phyloP scores from a whole-genome alignment of 495 filamentous ascomycete species.

The Aspergillus sclerotiicarbonarius region DNA sequence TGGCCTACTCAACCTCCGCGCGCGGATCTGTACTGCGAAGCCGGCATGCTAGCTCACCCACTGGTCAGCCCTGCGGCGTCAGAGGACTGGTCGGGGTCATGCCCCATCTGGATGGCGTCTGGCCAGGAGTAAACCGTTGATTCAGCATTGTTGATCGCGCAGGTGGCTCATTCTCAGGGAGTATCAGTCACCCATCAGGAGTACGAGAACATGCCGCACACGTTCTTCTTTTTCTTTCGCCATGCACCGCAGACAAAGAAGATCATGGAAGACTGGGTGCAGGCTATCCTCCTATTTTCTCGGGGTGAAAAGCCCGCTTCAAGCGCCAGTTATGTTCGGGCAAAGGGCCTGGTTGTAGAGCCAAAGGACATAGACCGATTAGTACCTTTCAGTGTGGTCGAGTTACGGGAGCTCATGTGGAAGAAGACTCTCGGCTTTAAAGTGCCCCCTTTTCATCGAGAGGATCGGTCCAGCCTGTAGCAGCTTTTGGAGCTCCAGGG shows the following conservation, averaged over 20 bases:
- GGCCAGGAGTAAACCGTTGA: conserved; percentile 6
- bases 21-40: conserved; percentile 8
- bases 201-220: conserved; percentile 8
- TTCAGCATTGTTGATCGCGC: not conserved
- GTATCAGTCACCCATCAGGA: not conserved
- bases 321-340: not conserved
- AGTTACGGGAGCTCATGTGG: conserved; percentile 4
- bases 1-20: not conserved
- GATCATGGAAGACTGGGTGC: conserved; percentile 2
- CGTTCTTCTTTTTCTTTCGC: not conserved
- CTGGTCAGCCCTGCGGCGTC: conserved; percentile 7
- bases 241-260: conserved; percentile 5
- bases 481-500: not conserved
- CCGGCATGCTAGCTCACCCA: conserved; percentile 6
- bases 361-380: not conserved
- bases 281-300: not conserved
- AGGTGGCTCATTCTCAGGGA: not conserved
- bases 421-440: not conserved
- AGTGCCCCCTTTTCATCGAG: not conserved
- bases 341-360: not conserved
- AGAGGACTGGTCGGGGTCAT: conserved; percentile 8
- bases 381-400: not conserved
- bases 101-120: conserved; percentile 4
- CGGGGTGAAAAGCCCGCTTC: not conserved
- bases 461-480: not conserved